Evolutionary conservation across 768 basidiomycete species (phyloP), one percentile per base, ranked within the genome.

Genomic region (Neoboletus subvelutipes): DNA sequence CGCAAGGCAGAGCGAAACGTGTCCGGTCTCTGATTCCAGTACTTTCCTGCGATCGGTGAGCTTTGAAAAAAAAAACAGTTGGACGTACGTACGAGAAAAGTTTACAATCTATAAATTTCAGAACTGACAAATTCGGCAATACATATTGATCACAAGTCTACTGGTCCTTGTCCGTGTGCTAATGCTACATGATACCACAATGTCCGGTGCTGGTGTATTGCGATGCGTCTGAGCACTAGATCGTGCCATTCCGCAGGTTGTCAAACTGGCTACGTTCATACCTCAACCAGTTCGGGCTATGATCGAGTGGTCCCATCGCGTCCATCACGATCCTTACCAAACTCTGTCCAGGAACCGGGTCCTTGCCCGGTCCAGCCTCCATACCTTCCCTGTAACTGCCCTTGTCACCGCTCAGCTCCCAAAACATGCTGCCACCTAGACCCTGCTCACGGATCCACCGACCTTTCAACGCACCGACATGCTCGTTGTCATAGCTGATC

Each of bases 341-440:
- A 64, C 89, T 91, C 58, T 71, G 68, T 5, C 92, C 86, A 31
- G 84, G 82, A 61, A 88, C 83, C 4, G 79, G 77, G 28, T 87
- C 87, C 71, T 94, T 94, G 2, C 90, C 91, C 1, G 74, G 78
- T 3, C 90, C 88, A 9, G 74, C 73, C 60, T 92, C 90, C 83
- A 92, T 86, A 15, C 83, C 88, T 39, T 88, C 83, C 50, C 89
- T 80, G 31, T 70, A 63, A 5, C 75, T 74, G 1, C 83, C 83
- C 70, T 93, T 92, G 74, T 98, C 96, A 3, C 92, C 93, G 62
- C 87, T 89, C 41, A 96, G 77, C 70, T 95, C 92, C 92, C 92
- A 94, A 63, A 88, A 88, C 97, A 99, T 99, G 54, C 88, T 90
- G 0, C 97, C 97, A 7, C 90, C 92, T 5, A 98, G 75, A 0